Evolutionary conservation across 208 protist genomes (phyloP), one percentile per base, ranked within the genome.

Genomic region (Trypanosoma avium): DNA sequence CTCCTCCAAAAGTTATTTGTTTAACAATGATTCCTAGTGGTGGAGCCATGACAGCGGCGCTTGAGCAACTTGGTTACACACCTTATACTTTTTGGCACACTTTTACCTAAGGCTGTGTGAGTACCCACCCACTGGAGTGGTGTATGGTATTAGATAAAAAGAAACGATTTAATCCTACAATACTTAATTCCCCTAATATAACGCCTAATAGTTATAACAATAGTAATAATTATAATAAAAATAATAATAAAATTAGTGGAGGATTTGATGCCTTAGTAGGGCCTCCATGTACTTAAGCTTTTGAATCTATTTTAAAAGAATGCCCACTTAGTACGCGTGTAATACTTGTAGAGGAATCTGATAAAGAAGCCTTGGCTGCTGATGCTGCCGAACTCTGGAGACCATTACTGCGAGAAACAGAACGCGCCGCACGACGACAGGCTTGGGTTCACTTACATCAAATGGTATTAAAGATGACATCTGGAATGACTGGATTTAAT

Each of bases 51-150:
- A 52, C 66, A 0, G 55, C 49, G 15, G 86, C 86, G 7, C 61
- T 95, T 36, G 57, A 72, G 29, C 24, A 70, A 40, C 74, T 95
- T 4, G 90, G 90, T 49, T 93, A 86, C 58, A 65, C 70, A 42
- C 84, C 90, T 9, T 95, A 95, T 73, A 87, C 69, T 29, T 91
- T 93, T 47, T 62, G 81, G 52, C 60, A 86, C 45, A 81, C 75
- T 2, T 81, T 88, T 30, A 81, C 78, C 47, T 61, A 80, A 36
- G 90, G 90, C 10, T 72, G 78, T 43, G 65, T 85, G 26, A 43
- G 57, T 52, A 91, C 82, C 19, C 90, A 95, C 60, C 86, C 90
- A 24, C 75, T 84, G 55, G 86, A 95, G 66, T 95, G 90, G 86
- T 72, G 68, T 27, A 70, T 71, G 10, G 77, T 95, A 12, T 75